phyloP scores from a whole-genome alignment of 2,329 filamentous ascomycete genomes.

The Botrytis deweyae region DNA sequence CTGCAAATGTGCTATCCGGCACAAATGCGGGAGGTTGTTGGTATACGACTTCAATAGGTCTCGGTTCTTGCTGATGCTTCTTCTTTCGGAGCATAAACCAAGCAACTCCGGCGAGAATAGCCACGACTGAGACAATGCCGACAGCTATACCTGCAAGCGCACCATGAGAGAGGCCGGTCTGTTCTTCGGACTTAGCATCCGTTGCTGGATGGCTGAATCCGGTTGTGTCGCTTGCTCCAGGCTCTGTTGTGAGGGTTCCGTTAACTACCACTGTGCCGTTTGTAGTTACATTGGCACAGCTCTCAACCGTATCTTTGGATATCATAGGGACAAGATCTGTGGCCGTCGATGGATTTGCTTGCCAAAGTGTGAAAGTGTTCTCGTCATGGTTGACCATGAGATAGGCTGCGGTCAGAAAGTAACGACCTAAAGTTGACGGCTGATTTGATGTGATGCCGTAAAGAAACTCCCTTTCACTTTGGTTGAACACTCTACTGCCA shows the following conservation, averaged over 20 bases:
- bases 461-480: not conserved
- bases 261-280: constrained; percentile 6
- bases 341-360: constrained; percentile 7
- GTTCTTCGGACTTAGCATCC: not conserved
- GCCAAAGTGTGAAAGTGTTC: not conserved
- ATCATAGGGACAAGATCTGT: not conserved
- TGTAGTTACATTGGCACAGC: not conserved
- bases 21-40: not conserved
- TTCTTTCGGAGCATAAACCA: not conserved
- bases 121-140: not conserved
- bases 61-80: not conserved
- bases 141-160: not conserved
- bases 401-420: constrained; percentile 10
- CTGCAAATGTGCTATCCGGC: constrained; percentile 8
- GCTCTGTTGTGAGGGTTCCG: not conserved
- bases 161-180: not conserved
- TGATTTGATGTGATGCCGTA: not conserved
- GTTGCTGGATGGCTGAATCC: not conserved
- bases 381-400: constrained; percentile 17
- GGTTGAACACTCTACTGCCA: not conserved
- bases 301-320: not conserved
- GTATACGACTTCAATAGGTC: not conserved
- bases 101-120: not conserved
- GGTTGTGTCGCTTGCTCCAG: not conserved
- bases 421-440: constrained; percentile 6